These are phyloP conservation scores for Camelina hispida DNA, from an alignment of 345 rosid species.

Conservation along the genomic window DNA sequence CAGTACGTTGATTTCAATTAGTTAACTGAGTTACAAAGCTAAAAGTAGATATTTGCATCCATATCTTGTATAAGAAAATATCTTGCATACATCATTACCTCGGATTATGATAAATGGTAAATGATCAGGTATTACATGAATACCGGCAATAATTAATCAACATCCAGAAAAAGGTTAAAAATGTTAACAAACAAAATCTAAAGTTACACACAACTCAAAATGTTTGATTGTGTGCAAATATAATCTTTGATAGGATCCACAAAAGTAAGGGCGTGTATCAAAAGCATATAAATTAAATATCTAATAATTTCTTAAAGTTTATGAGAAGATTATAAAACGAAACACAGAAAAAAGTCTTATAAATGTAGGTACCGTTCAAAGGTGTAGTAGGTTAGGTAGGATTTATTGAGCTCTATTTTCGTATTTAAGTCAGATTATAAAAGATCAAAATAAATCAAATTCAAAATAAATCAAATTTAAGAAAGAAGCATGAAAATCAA, in stretches of 20 bases:
- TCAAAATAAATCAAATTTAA: background rate
- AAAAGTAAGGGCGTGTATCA: constrained; percentile 40
- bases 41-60: constrained; percentile 8
- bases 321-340: background rate
- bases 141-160: constrained; percentile 30
- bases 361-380: constrained; percentile 3
- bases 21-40: background rate
- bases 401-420: background rate
- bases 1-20: background rate
- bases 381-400: background rate
- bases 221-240: constrained; percentile 35
- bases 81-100: constrained; percentile 25
- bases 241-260: constrained; percentile 32
- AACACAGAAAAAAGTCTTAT: background rate
- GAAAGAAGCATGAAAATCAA: background rate
- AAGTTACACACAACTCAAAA: constrained; percentile 28
- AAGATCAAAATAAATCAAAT: background rate
- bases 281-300: constrained; percentile 41
- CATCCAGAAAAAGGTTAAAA: constrained; percentile 19
- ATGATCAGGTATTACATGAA: background rate
- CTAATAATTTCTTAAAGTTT: background rate
- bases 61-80: background rate
- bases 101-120: constrained; percentile 11
- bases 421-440: background rate
- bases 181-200: background rate